These are phyloP conservation scores for Hypoxylon sp. DNA, from an alignment of 2,329 filamentous ascomycete genomes.

Conservation along the genomic window DNA sequence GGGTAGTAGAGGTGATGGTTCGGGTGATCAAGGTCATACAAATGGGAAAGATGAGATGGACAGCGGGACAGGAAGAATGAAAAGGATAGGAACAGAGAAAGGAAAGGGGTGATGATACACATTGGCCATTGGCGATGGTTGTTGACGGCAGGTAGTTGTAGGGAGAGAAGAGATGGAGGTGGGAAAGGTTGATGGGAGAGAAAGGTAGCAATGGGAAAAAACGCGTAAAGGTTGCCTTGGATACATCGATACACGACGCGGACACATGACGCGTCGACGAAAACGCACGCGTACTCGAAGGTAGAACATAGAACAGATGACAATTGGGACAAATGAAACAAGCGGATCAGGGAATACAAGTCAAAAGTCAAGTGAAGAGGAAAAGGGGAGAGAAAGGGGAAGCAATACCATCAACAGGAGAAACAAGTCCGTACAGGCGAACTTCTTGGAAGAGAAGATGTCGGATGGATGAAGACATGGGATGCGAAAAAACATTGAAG, in stretches of 20 bases:
- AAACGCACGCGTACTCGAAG: neutral
- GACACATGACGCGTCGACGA: neutral
- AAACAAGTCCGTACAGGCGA: neutral
- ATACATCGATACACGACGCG: neutral
- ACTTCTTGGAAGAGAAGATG: neutral
- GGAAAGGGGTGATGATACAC: neutral
- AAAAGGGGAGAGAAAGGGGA: neutral
- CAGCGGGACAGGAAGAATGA: neutral
- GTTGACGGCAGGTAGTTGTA: slow-evolving; percentile 5
- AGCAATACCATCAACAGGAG: neutral
- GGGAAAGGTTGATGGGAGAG: neutral
- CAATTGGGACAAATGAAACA: neutral
- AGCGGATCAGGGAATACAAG: neutral
- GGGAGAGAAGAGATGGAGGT: neutral
- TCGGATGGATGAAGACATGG: neutral
- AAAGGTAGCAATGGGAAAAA: neutral
- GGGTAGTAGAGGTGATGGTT: neutral
- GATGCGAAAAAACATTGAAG: neutral
- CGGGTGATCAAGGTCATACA: neutral
- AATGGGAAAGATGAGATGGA: neutral
- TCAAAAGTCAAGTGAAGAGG: neutral
- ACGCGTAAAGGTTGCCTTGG: neutral
- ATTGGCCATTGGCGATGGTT: neutral
- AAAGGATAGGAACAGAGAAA: neutral
- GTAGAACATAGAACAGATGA: neutral